A percentile compares a stretch with the other conserved stretches of the same genome.
phyloP scores from a whole-genome alignment of 1,284 basidiomycete genomes.

The Papiliotrema laurentii region DNA sequence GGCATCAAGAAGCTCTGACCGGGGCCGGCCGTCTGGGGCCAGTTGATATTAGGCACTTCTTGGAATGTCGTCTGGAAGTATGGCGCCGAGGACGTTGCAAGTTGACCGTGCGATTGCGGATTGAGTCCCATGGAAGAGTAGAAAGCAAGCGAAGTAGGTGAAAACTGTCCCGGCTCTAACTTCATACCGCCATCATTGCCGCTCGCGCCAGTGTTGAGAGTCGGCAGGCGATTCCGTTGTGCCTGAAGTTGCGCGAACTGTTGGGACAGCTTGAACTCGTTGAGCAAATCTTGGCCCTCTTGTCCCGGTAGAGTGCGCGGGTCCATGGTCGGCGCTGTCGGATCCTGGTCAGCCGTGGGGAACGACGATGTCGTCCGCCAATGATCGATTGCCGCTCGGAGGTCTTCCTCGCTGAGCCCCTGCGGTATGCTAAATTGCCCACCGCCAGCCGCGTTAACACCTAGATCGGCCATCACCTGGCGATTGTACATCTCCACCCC shows the following conservation, averaged over 20 bases:
- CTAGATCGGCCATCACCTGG: slow-evolving; percentile 27
- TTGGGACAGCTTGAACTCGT: slow-evolving; percentile 13
- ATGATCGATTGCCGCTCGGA: slow-evolving; percentile 15
- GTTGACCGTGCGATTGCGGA: slow-evolving; percentile 17
- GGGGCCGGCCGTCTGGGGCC: slow-evolving; percentile 17
- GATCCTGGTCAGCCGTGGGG: not conserved
- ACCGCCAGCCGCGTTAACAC: slow-evolving; percentile 8
- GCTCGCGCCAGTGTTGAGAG: slow-evolving; percentile 11
- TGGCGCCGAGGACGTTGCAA: slow-evolving; percentile 28
- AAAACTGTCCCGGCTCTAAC: slow-evolving; percentile 39
- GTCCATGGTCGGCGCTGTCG: slow-evolving; percentile 24
- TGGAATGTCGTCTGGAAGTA: slow-evolving; percentile 26
- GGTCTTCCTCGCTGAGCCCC: not conserved
- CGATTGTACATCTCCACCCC: slow-evolving; percentile 25
- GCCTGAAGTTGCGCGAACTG: slow-evolving; percentile 19
- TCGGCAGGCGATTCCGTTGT: slow-evolving; percentile 17
- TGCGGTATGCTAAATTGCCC: slow-evolving; percentile 3
- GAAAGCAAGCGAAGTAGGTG: slow-evolving; percentile 38
- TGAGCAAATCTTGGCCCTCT: slow-evolving; percentile 17
- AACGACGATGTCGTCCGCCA: slow-evolving; percentile 19
- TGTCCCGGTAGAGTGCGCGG: slow-evolving; percentile 35
- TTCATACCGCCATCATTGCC: not conserved
- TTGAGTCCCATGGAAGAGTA: slow-evolving; percentile 34
- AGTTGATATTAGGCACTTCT: slow-evolving; percentile 7
- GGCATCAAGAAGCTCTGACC: slow-evolving; percentile 13